These are phyloP conservation scores for Radiomyces spectabilis DNA, from an alignment of 192 early-diverging fungal genomes.

Conservation along the genomic window DNA sequence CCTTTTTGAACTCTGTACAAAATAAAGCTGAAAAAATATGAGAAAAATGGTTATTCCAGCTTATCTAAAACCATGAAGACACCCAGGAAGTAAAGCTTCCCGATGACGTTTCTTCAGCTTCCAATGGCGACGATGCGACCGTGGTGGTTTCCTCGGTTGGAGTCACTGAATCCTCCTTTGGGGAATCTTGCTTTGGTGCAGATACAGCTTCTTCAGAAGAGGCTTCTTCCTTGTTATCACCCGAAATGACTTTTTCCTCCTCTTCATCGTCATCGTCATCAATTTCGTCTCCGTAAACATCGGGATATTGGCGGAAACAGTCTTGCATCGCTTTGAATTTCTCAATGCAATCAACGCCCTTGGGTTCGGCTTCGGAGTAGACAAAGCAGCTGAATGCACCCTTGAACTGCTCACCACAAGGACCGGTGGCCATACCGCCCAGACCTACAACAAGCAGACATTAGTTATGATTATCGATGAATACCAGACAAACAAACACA, in stretches of 20 bases:
- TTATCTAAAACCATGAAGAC: constrained; percentile 13
- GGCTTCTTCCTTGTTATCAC: constrained; percentile 14
- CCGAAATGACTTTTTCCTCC: constrained; percentile 45
- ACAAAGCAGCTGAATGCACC: constrained; percentile 97
- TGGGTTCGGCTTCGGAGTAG: constrained; percentile 85
- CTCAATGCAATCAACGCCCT: constrained; percentile 95
- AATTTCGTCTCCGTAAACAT: constrained; percentile 77
- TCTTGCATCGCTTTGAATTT: constrained; percentile 92
- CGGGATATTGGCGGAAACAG: constrained; percentile 86
- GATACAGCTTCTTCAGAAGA: constrained; percentile 4
- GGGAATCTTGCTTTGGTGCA: no score
- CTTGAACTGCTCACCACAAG: constrained; percentile 97
- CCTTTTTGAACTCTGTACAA: neutral
- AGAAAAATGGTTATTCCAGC: no score
- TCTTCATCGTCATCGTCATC: constrained; percentile 68
- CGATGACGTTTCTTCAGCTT: neutral
- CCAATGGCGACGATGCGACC: constrained; percentile 2
- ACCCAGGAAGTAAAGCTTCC: constrained; percentile 44
- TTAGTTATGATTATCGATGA: no score
- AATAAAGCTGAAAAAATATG: neutral
- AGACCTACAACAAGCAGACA: constrained; percentile 35
- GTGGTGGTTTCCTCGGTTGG: constrained; percentile 1
- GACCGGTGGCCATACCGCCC: constrained; percentile 88
- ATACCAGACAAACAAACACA: neutral
- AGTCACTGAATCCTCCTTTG: no score